Percentiles rank a stretch among this genome's conserved stretches.
Conservation (phyloP, 148 eudicot species). For the Simmondsia chinensis region DNA sequence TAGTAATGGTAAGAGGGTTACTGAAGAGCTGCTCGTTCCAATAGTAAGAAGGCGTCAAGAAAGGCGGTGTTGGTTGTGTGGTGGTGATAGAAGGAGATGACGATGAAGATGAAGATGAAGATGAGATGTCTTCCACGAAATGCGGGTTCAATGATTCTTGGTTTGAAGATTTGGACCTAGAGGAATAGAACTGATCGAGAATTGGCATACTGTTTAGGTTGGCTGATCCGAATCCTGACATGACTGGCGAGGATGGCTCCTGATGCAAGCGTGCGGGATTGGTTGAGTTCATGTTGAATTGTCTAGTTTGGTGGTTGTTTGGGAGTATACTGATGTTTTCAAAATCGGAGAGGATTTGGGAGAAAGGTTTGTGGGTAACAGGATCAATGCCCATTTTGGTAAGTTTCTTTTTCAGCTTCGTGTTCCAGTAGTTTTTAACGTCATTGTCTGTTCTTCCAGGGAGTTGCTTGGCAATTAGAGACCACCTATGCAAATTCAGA, state of each 20-base stretch:
- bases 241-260: slow-evolving; percentile 6
- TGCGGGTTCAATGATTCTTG: slow-evolving; percentile 16
- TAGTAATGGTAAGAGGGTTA: slow-evolving; percentile 8
- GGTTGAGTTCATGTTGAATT: slow-evolving; percentile 11
- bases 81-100: slow-evolving; percentile 24
- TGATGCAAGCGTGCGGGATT: slow-evolving; percentile 7
- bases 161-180: background rate
- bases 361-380: slow-evolving; percentile 72
- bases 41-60: slow-evolving; percentile 13
- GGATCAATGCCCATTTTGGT: slow-evolving; percentile 79
- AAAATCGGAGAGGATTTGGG: slow-evolving; percentile 63
- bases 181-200: slow-evolving; percentile 13
- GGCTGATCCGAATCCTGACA: slow-evolving; percentile 6
- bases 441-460: slow-evolving; percentile 94
- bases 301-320: slow-evolving; percentile 13
- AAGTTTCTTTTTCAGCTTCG: slow-evolving; percentile 86
- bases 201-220: background rate
- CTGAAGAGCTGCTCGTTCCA: slow-evolving; percentile 23
- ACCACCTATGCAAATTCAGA: slow-evolving; percentile 49
- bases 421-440: slow-evolving; percentile 93
- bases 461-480: slow-evolving; percentile 67
- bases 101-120: slow-evolving; percentile 44
- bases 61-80: slow-evolving; percentile 13
- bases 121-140: slow-evolving; percentile 22
- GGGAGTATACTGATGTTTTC: slow-evolving; percentile 41